Evolutionary conservation across 345 rosid species (phyloP), one percentile per base, ranked within the genome.

Genomic region (Trapa incisa): DNA sequence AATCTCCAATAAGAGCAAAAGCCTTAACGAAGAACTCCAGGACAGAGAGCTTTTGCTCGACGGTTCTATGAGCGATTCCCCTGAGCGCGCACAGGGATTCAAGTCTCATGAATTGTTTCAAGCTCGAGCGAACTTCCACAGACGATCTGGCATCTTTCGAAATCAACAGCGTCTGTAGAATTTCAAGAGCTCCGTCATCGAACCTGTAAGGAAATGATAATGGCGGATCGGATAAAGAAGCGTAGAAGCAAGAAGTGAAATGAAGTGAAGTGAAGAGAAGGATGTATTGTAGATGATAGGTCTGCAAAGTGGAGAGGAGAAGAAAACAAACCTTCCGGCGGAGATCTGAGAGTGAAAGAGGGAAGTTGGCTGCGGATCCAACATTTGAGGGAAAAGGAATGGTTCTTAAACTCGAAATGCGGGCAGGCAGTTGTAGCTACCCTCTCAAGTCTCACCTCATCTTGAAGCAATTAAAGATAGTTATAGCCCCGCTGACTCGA

Each of bases 21-120:
- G 92, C 82, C 39, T 77, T 85, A 71, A 83, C 84, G 69, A 91
- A 84, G 84, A 88, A 91, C 38, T 88, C 87, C 47, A 94, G 87
- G 67, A 80, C 76, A 10, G 68, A 65, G 74, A 91, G 97, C 76
- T 88, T 86, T 17, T 71, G 78, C 14, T 83, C 82, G 22, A 80
- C 70, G 13, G 80, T 61, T 77, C 74, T 80, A 35, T 78, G 78
- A 2, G 73, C 60, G 39, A 82, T 68, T 66, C 85, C 80, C 2
- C 76, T 73, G 57, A 91, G 71, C 58, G 80, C 22, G 10, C 71
- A 54, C 61, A 70, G 38, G 17, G 77, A 79, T 77, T 91, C 86
- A 8, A 79, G 75, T 77, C 85, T 79, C 85, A 87, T 32, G 76
- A 84, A 79, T 71, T 77, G 75, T 72, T 66, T 72, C 75, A 89